Base-by-base conservation (phyloP, 805 yeast genomes). In the Grigorovia transvaalensis region DNA sequence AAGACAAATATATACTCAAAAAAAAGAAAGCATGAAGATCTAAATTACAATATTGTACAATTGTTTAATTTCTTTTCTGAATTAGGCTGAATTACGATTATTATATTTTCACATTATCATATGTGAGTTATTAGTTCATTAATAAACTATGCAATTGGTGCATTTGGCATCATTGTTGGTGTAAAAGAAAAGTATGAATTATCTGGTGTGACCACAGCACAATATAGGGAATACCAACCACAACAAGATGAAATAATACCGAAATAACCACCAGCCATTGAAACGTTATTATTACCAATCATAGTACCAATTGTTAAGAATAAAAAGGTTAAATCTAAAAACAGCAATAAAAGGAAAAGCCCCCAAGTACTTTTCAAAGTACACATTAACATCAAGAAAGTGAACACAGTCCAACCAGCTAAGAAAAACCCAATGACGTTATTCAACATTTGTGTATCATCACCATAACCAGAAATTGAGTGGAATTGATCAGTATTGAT, bases 221-320 rank as follows among this genome's bases (percentile, higher is more conserved):
- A 83, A 60, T 74, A 79, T 2, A 85, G 80, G 55, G 81, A 81
- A 63, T 78, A 80, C 77, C 80, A 82, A 15, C 83, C 87, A 50
- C 75, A 57, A 50, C 77, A 66, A 1, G 84, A 74, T 18, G 83
- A 73, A 33, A 81, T 56, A 35, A 82, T 66, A 33, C 87, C 86
- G 46, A 80, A 63, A 38, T 75, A 76, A 53, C 88, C 88, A 53
- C 83, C 88, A 18, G 84, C 87, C 64, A 71, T 76, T 18, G 67
- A 65, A 42, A 73, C 70, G 12, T 68, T 67, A 18, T 55, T 66
- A 42, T 70, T 69, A 29, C 73, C 74, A n/a, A 77, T 77, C 56
- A 83, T 75, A 47, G 71, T 61, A 17, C 81, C 85, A 45, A 79
- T 71, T 44, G 69, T 62, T 48, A 82, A 69, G 55, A 77, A 58